These are phyloP conservation scores for Colletotrichum scovillei DNA, from an alignment of 2,329 filamentous ascomycete genomes.

Conservation along the genomic window DNA sequence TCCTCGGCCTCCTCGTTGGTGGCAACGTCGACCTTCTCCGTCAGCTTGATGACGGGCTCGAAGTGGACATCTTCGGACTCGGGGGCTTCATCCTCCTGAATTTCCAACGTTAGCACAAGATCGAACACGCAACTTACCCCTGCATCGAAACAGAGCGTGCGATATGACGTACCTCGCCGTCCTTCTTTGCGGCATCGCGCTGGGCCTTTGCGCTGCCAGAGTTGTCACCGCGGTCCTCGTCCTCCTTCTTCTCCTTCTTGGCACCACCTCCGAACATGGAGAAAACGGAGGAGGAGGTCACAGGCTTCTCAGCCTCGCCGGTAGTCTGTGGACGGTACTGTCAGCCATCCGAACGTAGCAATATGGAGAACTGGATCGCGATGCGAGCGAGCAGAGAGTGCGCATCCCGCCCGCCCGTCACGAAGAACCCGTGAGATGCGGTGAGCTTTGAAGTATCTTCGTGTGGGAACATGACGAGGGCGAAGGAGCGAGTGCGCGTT, in stretches of 20 bases:
- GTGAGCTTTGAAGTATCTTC: not conserved
- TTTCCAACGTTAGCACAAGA: slow-evolving; percentile 9
- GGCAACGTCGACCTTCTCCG: slow-evolving; percentile 96
- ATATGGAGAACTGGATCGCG: not conserved
- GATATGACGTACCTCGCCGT: slow-evolving; percentile 60
- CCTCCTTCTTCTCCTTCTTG: slow-evolving; percentile 95
- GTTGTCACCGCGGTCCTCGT: slow-evolving; percentile 85
- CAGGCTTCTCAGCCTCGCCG: slow-evolving; percentile 50
- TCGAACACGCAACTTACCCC: not conserved
- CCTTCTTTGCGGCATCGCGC: slow-evolving; percentile 69
- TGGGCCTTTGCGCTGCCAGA: slow-evolving; percentile 90
- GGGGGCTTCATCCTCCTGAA: slow-evolving; percentile 76
- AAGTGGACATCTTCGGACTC: slow-evolving; percentile 96
- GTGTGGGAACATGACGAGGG: not conserved
- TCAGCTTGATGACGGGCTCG: slow-evolving; percentile 94
- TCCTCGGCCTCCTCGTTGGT: slow-evolving; percentile 99
- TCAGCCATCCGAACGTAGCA: slow-evolving; percentile 9
- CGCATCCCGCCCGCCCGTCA: not conserved
- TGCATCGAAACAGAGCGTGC: not conserved
- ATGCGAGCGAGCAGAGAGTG: not conserved
- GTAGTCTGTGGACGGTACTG: slow-evolving; percentile 17
- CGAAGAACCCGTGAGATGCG: not conserved
- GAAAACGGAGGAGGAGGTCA: slow-evolving; percentile 79
- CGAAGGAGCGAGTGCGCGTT: slow-evolving; percentile 2
- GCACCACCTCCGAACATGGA: slow-evolving; percentile 98